Conservation (phyloP, 2,329 filamentous ascomycete genomes). For the Fusarium sp. region DNA sequence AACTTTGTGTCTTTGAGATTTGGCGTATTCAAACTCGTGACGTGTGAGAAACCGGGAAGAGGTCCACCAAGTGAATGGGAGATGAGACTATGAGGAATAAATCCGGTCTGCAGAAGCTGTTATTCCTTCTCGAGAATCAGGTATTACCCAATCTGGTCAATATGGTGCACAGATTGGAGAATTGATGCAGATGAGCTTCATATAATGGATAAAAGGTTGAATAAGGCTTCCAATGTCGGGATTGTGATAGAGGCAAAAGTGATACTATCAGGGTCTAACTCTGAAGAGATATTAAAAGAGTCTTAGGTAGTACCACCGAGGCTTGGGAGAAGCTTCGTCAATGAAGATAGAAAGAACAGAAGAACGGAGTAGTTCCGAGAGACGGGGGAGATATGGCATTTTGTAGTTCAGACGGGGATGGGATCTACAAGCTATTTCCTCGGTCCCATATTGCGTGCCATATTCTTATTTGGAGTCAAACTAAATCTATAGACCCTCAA, state of each 20-base stretch:
- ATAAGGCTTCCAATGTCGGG: slow-evolving; percentile 1
- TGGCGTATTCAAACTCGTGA: slow-evolving; percentile 15
- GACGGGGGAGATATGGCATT: slow-evolving; percentile 38
- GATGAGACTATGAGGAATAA: slow-evolving; percentile 9
- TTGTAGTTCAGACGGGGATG: slow-evolving; percentile 39
- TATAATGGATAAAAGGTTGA: background rate
- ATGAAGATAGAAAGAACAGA: slow-evolving; percentile 28
- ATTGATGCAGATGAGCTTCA: background rate
- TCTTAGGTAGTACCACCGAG: slow-evolving; percentile 12
- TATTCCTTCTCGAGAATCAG: slow-evolving; percentile 21
- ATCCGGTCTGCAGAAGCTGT: slow-evolving; percentile 18
- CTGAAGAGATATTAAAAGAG: background rate
- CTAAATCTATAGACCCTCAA: slow-evolving; percentile 31
- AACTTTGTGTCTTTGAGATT: slow-evolving; percentile 9
- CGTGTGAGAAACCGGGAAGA: background rate
- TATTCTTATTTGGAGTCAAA: slow-evolving; percentile 20
- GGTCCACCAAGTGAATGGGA: slow-evolving; percentile 13
- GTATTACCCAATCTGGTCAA: slow-evolving; percentile 15
- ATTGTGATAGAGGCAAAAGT: slow-evolving; percentile 7
- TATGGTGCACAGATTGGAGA: slow-evolving; percentile 5
- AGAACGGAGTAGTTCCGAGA: slow-evolving; percentile 21
- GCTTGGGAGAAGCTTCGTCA: slow-evolving; percentile 18
- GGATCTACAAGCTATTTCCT: slow-evolving; percentile 35
- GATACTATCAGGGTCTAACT: background rate
- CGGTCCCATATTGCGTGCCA: slow-evolving; percentile 25